These are phyloP conservation scores for Eragrostis curvula DNA, from an alignment of 176 grass and related monocot genomes.

Conservation along the genomic window DNA sequence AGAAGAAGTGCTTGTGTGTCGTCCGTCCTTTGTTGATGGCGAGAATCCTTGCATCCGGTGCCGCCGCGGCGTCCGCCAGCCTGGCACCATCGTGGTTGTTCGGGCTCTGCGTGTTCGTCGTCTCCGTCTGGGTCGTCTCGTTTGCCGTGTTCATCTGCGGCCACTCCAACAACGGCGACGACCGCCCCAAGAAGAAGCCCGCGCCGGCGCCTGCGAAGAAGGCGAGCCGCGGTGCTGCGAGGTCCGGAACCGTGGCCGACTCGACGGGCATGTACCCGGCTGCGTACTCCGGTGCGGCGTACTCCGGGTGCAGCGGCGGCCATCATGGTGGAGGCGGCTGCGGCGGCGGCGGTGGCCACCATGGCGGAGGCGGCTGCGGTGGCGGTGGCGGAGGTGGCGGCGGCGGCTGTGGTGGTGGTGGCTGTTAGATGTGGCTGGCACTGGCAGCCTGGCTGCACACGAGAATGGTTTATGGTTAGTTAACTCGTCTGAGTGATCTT, in stretches of 20 bases:
- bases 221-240: background rate
- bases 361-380: background rate
- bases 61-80: background rate
- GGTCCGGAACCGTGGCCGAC: background rate
- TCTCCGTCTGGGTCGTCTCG: background rate
- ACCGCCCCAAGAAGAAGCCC: constrained; percentile 12
- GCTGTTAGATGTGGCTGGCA: background rate
- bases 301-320: background rate
- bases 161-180: background rate
- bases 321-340: background rate
- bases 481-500: background rate
- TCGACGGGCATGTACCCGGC: background rate
- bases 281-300: background rate
- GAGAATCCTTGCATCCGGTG: constrained; percentile 12
- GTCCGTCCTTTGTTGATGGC: background rate
- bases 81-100: constrained; percentile 7
- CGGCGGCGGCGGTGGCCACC: background rate
- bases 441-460: too few relatives aligned
- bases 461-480: background rate
- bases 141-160: constrained; percentile 56
- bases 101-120: constrained; percentile 31
- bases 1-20: background rate
- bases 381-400: background rate
- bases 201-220: background rate
- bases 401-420: background rate